Conservation (phyloP, 495 filamentous ascomycete genomes). For the Penicillium waksmanii region DNA sequence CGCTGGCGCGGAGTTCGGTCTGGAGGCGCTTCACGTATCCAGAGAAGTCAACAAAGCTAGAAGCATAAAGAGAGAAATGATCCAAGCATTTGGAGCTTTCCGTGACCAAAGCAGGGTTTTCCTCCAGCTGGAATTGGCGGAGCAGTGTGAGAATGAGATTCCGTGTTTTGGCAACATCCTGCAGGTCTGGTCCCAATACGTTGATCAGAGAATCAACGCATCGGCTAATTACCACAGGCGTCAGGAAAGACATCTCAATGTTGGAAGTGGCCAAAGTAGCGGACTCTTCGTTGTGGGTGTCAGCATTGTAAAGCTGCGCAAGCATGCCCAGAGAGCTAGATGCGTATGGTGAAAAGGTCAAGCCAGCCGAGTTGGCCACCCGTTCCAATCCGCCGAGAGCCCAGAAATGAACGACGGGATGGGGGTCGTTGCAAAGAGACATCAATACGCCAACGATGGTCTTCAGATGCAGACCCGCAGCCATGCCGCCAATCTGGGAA, state of each 20-base stretch:
- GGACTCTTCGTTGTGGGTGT: conserved; percentile 89
- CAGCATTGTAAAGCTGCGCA: conserved; percentile 85
- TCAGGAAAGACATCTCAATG: conserved; percentile 79
- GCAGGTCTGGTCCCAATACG: conserved; percentile 91
- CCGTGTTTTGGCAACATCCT: conserved; percentile 88
- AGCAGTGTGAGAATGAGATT: conserved; percentile 89
- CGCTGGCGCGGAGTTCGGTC: conserved; percentile 68
- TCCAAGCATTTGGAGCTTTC: conserved; percentile 85
- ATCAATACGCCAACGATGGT: conserved; percentile 93
- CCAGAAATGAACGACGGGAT: conserved; percentile 95
- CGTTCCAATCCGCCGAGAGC: conserved; percentile 85
- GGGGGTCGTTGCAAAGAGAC: conserved; percentile 95
- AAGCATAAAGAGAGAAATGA: conserved; percentile 90
- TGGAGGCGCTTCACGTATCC: conserved; percentile 84
- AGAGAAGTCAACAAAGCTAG: conserved; percentile 78
- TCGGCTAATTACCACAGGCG: conserved; percentile 78
- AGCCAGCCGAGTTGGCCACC: conserved; percentile 88
- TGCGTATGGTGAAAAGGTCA: conserved; percentile 89
- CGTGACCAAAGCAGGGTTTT: conserved; percentile 69
- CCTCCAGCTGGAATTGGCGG: conserved; percentile 79
- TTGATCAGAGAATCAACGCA: conserved; percentile 96
- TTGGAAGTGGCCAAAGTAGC: conserved; percentile 80
- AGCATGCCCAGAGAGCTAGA: conserved; percentile 90
- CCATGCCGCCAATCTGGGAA: conserved; percentile 95
- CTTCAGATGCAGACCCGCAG: conserved; percentile 94